phyloP scores from a whole-genome alignment of 768 basidiomycete genomes.

The Leucocoprinus birnbaumii region DNA sequence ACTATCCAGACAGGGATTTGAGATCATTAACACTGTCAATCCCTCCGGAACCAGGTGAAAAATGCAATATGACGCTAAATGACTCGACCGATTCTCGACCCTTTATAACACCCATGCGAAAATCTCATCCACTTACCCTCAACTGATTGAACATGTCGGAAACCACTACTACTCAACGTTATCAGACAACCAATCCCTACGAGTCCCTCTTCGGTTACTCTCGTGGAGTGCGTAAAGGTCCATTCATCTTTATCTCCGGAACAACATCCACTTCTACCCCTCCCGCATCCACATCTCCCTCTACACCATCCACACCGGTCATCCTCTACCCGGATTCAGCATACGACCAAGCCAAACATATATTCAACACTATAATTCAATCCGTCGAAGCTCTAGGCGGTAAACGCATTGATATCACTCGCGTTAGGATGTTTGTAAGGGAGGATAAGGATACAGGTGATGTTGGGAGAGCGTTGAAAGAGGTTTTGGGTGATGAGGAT shows the following conservation, averaged over 20 bases:
- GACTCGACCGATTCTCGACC: too few species aligned
- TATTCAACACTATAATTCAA: constrained; percentile 40
- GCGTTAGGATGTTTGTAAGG: constrained; percentile 49
- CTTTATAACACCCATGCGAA: too few species aligned
- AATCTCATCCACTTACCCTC: too few species aligned
- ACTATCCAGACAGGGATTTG: too few species aligned
- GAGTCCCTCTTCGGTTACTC: constrained; percentile 50
- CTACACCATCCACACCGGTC: neutral
- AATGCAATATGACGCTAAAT: too few species aligned
- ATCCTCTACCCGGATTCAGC: constrained; percentile 42
- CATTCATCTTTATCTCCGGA: constrained; percentile 51
- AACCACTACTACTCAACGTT: constrained; percentile 9
- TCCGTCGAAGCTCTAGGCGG: constrained; percentile 44
- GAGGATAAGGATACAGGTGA: constrained; percentile 34
- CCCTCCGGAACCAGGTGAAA: too few species aligned
- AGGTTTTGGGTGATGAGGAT: constrained; percentile 36
- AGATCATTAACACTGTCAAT: too few species aligned
- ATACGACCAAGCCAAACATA: constrained; percentile 39
- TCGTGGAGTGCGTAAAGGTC: constrained; percentile 47
- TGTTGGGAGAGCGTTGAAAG: constrained; percentile 38
- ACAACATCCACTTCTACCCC: neutral
- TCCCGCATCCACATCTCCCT: neutral
- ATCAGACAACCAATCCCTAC: constrained; percentile 44
- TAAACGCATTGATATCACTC: constrained; percentile 38
- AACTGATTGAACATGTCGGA: constrained; percentile 2